phyloP scores from a whole-genome alignment of 768 basidiomycete genomes.

The Rickenella mellea region DNA sequence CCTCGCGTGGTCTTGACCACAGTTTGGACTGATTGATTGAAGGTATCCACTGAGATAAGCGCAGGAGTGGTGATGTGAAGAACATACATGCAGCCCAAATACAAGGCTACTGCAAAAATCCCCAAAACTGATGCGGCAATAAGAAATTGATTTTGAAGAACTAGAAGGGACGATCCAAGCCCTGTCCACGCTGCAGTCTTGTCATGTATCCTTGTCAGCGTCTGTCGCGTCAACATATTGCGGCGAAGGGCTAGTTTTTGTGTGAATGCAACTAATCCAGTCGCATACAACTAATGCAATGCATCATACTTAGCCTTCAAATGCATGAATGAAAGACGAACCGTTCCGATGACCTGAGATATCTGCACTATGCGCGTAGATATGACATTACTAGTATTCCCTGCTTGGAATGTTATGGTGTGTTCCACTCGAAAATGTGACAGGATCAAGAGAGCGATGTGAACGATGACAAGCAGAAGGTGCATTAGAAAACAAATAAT shows the following conservation, averaged over 20 bases:
- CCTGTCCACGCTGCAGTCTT: constrained; percentile 13
- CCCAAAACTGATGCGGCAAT: constrained; percentile 4
- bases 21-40: constrained; percentile 3
- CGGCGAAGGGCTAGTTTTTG: constrained; percentile 9
- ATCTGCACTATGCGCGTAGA: too few species aligned
- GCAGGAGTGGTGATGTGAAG: constrained; percentile 17
- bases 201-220: constrained; percentile 14
- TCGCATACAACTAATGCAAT: constrained; percentile 14
- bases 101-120: constrained; percentile 4
- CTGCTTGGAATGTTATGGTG: too few species aligned
- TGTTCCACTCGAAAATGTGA: too few species aligned
- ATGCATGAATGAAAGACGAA: too few species aligned
- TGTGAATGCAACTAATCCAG: constrained; percentile 8
- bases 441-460: too few species aligned
- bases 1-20: not conserved
- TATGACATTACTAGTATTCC: too few species aligned
- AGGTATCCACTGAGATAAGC: constrained; percentile 12
- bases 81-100: constrained; percentile 10
- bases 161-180: constrained; percentile 12
- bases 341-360: too few species aligned
- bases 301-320: too few species aligned
- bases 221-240: constrained; percentile 5
- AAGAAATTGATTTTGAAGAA: constrained; percentile 13
- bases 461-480: too few species aligned
- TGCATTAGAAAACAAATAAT: too few species aligned